phyloP scores from a whole-genome alignment of 768 basidiomycete species.

The Exsudoporus frostii region DNA sequence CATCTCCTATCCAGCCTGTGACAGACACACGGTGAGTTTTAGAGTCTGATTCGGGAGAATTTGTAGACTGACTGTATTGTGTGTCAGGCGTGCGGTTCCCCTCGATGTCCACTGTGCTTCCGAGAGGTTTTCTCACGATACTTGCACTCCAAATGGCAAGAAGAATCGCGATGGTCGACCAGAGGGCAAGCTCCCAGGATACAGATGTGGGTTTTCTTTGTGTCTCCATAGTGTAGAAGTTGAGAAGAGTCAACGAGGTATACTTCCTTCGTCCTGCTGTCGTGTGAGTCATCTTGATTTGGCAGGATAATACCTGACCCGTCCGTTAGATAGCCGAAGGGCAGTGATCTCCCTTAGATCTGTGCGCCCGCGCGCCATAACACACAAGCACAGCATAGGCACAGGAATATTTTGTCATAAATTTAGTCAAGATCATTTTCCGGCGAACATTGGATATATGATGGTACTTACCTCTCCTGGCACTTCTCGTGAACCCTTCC shows the following conservation, averaged over 20 bases:
- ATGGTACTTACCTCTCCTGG: neutral
- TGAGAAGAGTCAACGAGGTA: neutral
- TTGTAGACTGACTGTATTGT: conserved; percentile 17
- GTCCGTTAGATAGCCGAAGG: neutral
- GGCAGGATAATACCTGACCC: neutral
- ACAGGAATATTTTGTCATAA: neutral
- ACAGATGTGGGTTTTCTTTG: neutral
- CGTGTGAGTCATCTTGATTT: conserved; percentile 7
- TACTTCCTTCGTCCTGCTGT: neutral
- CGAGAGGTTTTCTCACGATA: neutral
- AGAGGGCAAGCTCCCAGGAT: conserved; percentile 21
- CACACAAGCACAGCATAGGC: conserved; percentile 6
- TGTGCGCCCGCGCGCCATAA: neutral
- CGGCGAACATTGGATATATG: conserved; percentile 6
- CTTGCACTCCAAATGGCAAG: conserved; percentile 21
- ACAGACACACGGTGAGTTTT: neutral
- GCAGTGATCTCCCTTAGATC: conserved; percentile 3
- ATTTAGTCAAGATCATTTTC: neutral
- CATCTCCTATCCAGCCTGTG: conserved; percentile 26
- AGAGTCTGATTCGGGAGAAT: neutral
- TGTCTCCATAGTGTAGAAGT: conserved; percentile 12
- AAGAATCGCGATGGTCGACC: conserved; percentile 17
- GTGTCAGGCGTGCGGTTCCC: neutral
- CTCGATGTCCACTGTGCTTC: neutral
- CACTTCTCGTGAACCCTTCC: neutral